Percentiles rank a stretch among this genome's conserved stretches.
Evolutionary conservation across 179 eudicot species (phyloP).

Genomic region (Camellia oleifera): DNA sequence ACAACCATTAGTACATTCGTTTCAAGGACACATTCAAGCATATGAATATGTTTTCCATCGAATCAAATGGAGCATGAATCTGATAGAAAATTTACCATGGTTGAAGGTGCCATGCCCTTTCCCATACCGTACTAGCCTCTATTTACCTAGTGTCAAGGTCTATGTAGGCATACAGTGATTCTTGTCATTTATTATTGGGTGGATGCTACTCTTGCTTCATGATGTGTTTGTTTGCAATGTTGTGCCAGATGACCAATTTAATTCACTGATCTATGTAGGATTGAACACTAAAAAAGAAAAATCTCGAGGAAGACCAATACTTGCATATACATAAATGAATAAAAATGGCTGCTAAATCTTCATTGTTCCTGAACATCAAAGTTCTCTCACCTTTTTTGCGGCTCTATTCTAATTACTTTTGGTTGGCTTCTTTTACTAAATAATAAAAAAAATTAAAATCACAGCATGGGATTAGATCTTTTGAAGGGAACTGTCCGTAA

Average conservation of each 20-base stretch:
- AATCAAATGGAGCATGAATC: too few species aligned
- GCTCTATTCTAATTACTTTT: not conserved
- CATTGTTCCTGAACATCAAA: not conserved
- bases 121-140: too few species aligned
- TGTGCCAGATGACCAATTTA: not conserved
- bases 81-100: too few species aligned
- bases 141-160: too few species aligned
- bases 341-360: not conserved
- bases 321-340: not conserved
- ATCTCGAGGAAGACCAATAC: not conserved
- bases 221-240: not conserved
- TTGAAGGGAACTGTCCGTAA: slow-evolving; percentile 69
- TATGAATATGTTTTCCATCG: too few species aligned
- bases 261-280: not conserved
- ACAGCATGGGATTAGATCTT: slow-evolving; percentile 89
- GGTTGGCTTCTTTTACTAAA: not conserved
- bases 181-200: not conserved
- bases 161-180: too few species aligned
- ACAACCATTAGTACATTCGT: too few species aligned
- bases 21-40: too few species aligned
- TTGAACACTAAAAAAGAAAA: not conserved
- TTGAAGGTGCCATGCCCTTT: too few species aligned
- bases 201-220: not conserved
- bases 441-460: slow-evolving; percentile 1
- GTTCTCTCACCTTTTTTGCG: not conserved